Evolutionary conservation across 1,139 yeast species (phyloP), one percentile per base, ranked within the genome.

Genomic region (Insectozyma bohioensis): DNA sequence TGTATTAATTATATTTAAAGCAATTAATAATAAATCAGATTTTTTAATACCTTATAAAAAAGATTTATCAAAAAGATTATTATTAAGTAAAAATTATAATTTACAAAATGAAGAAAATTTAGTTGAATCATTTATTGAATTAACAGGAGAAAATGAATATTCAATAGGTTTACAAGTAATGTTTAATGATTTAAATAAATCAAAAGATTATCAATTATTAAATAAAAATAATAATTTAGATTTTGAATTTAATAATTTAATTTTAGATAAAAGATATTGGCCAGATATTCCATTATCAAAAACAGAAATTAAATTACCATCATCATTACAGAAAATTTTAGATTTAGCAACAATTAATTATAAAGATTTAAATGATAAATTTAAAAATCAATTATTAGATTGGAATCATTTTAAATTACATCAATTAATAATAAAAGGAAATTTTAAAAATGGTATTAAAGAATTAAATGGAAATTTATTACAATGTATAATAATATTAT

Each of bases 191-290:
- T 46, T 63, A 27, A 40, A 36, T 10, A 30, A 27, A 0, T 58
- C 67, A 2, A 46, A 42, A 18, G 15, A 11, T 8, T 14, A 13
- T 5, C 8, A 20, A 5, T 11, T 18, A 9, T 25, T 18, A 3
- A 12, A 13, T 12, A 12, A 36, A 13, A 8, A 20, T 33, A n/a
- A 6, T 7, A n/a, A 12, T n/a, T 21, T 27, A n/a, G 26, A 30
- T 1, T 34, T 55, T n/a, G 61, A 56, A 6, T 67, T 68, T 40
- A 48, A 40, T 22, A 66, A 67, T 0, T 41, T 65, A 28, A 48
- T 68, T 2, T 52, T 69, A 27, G 64, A 61, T 33, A 57, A 57
- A 41, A 52, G 55, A 22, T 45, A 52, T 30, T 69, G 75, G 75
- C 72, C 74, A 0, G 72, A 62, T 22, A 54, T 67, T 8, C 72